phyloP scores from a whole-genome alignment of 768 basidiomycete species.

The Podaxis sp. region DNA sequence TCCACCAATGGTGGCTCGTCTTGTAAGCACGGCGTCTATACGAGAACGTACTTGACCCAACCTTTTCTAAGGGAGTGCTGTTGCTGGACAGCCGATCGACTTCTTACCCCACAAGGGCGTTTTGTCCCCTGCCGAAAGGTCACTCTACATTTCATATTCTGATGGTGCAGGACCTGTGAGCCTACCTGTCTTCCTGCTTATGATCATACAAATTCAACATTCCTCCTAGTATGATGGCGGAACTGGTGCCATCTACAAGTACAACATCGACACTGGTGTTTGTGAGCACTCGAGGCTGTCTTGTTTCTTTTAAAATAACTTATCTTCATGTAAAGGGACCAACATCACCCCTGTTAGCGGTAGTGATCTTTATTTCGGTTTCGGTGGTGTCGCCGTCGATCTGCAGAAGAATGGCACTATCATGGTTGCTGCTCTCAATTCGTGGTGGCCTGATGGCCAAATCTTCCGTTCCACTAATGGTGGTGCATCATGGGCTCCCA shows the following conservation, averaged over 20 bases:
- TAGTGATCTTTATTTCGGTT: slow-evolving; percentile 60
- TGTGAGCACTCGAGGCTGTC: slow-evolving; percentile 29
- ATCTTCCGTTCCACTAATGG: slow-evolving; percentile 62
- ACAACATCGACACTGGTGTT: slow-evolving; percentile 50
- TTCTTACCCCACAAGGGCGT: slow-evolving; percentile 70
- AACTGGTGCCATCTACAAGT: slow-evolving; percentile 48
- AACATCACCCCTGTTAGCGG: slow-evolving; percentile 64
- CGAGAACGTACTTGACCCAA: not conserved
- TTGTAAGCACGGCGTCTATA: slow-evolving; percentile 38
- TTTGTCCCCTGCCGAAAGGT: slow-evolving; percentile 53
- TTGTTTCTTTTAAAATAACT: not conserved
- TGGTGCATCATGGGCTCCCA: slow-evolving; percentile 55
- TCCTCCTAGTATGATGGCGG: slow-evolving; percentile 51
- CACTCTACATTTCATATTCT: slow-evolving; percentile 60
- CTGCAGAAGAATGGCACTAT: slow-evolving; percentile 59
- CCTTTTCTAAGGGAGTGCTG: slow-evolving; percentile 45
- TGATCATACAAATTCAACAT: not conserved
- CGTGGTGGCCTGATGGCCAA: slow-evolving; percentile 67
- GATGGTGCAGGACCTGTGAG: slow-evolving; percentile 60
- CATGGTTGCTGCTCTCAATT: slow-evolving; percentile 68
- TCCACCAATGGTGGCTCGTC: slow-evolving; percentile 55
- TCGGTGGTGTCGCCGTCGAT: slow-evolving; percentile 63
- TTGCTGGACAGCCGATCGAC: slow-evolving; percentile 56
- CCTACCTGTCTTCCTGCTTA: not conserved
- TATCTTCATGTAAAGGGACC: slow-evolving; percentile 36